Base-by-base conservation (phyloP, 441 rosid species). In the Kokia cookei region DNA sequence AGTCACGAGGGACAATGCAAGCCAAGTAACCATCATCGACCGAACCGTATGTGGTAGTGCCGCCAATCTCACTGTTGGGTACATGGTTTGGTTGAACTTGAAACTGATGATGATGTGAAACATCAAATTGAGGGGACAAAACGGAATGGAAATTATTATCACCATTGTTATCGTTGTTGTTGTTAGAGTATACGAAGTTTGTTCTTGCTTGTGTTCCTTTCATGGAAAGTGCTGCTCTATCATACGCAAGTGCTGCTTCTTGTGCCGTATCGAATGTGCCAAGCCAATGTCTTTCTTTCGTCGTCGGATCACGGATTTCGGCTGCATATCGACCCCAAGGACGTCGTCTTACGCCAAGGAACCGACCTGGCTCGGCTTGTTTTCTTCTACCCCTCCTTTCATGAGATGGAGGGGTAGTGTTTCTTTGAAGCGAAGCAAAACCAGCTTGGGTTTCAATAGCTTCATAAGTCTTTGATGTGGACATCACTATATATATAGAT, bases 321-420 rank as follows among this genome's bases (percentile, higher is more conserved):
- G 98, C 97, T 0, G 98, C 98, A 69, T 93, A 93, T 77, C 98
- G 78, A 1, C 98, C 98, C 98, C 98, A 93, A 7, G 98, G 98
- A 51, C 98, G 85, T 68, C 98, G 78, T 54, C 98, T 83, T 0
- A 93, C 98, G 2, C 98, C 98, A 1, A 93, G 87, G 80, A 90
- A 93, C 84, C 92, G 80, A 15, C 98, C 98, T 3, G 98, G 92
- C 65, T 93, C 98, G 0, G 91, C 88, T 69, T 87, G 93, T 81
- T 93, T 93, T 78, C 91, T 87, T 63, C 98, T 78, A 19, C 98
- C 93, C 80, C 96, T 83, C 59, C 92, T 76, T 76, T 91, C 97
- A 10, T 90, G 85, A 17, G 84, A 27, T 3, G 88, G 50, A 2
- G 85, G 88, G 48, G 88, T 45, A 10, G 90, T 65, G 84, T 85